These are phyloP conservation scores for Candida freyschussii DNA, from an alignment of 1,139 yeast genomes.

Conservation along the genomic window DNA sequence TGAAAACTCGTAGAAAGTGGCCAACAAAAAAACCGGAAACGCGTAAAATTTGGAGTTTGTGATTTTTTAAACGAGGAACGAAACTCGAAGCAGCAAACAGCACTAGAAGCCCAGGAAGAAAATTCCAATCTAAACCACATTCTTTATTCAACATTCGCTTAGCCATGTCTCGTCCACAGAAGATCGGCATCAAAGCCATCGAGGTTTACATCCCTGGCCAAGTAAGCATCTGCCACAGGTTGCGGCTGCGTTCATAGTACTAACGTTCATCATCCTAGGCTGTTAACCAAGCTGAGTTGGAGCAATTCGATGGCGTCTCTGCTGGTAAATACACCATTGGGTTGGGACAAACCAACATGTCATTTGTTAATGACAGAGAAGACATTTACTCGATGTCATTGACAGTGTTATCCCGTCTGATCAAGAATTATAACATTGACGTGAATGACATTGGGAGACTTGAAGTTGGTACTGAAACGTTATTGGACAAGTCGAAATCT, in stretches of 20 bases:
- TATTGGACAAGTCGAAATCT: conserved; percentile 94
- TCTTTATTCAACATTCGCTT: too few relatives aligned
- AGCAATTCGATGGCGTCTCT: conserved; percentile 78
- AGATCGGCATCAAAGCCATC: conserved; percentile 94
- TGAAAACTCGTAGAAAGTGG: too few relatives aligned
- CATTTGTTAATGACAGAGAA: conserved; percentile 95
- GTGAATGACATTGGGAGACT: conserved; percentile 81
- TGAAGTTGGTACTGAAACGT: conserved; percentile 98
- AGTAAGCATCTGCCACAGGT: conserved; percentile 29
- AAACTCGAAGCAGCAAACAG: too few relatives aligned
- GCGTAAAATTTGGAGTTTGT: too few relatives aligned
- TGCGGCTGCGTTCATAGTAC: not conserved
- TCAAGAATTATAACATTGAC: conserved; percentile 79
- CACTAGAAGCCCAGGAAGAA: too few relatives aligned
- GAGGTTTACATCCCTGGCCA: conserved; percentile 84
- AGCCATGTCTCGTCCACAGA: conserved; percentile 46
- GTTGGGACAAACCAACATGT: conserved; percentile 96
- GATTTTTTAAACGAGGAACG: too few relatives aligned
- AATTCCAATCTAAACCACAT: too few relatives aligned
- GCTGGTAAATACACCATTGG: conserved; percentile 98
- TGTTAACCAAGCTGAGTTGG: conserved; percentile 87
- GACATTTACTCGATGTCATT: conserved; percentile 90
- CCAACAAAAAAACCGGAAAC: too few relatives aligned
- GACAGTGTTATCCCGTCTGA: conserved; percentile 73
- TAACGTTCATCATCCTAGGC: conserved; percentile 34